A percentile compares a stretch with the other conserved stretches of the same genome.
phyloP scores from a whole-genome alignment of 1,284 basidiomycete genomes.

The Rhizoctonia solani region DNA sequence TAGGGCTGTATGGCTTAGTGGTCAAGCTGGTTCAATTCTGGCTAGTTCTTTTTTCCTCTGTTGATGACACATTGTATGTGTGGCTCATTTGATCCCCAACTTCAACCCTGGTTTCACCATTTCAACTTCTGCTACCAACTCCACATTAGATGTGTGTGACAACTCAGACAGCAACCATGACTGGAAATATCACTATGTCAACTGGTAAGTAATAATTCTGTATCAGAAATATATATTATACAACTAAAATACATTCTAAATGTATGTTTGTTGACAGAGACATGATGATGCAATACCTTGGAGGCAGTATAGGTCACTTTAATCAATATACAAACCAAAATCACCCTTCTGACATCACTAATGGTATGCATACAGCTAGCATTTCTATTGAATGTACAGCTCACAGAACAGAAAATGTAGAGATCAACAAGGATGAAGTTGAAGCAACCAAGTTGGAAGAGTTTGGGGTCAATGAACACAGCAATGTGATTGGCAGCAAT shows the following conservation, averaged over 20 bases:
- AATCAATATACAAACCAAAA: background rate
- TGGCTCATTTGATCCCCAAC: conserved; percentile 15
- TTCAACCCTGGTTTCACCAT: conserved; percentile 12
- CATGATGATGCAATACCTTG: conserved; percentile 42
- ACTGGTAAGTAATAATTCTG: conserved; percentile 39
- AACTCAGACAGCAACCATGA: conserved; percentile 37
- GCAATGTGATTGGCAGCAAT: too few species aligned
- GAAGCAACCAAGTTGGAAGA: too few species aligned
- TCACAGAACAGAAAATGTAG: background rate
- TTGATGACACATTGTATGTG: conserved; percentile 22
- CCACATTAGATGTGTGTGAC: background rate
- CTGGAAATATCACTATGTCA: conserved; percentile 39
- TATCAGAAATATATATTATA: background rate
- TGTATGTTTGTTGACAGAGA: conserved; percentile 44
- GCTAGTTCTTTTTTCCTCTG: too few species aligned
- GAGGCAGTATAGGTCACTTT: conserved; percentile 41
- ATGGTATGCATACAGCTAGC: background rate
- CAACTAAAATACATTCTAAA: background rate
- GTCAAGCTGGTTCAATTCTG: too few species aligned
- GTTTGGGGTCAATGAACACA: too few species aligned
- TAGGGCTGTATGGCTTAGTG: too few species aligned
- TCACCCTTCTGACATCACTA: too few species aligned
- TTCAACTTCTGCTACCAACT: background rate
- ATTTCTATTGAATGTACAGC: background rate
- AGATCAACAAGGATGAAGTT: too few species aligned